A percentile compares a stretch with the other conserved stretches of the same genome.
Conservation (phyloP, 139 green algal species). For the Gonium pectorale region DNA sequence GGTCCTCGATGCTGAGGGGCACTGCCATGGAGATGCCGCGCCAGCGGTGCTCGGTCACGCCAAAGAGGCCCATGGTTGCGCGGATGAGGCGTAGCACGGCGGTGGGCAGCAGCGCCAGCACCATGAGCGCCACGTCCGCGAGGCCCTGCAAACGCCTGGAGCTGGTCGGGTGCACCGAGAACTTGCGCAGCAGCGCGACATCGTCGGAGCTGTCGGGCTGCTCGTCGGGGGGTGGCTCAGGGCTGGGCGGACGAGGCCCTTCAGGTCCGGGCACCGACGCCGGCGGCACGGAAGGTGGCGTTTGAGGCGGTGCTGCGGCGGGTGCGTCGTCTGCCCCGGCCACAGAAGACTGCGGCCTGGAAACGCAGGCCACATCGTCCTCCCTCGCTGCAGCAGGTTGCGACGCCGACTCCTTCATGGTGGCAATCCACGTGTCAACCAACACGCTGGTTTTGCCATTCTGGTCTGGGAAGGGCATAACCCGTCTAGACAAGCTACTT, state of each 20-base stretch:
- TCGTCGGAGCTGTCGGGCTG: neutral
- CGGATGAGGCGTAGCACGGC: conserved; percentile 22
- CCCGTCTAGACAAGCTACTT: neutral
- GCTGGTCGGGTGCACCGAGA: conserved; percentile 8
- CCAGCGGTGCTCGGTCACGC: conserved; percentile 53
- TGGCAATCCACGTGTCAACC: conserved; percentile 11
- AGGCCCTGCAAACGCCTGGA: conserved; percentile 12
- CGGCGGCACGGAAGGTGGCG: neutral
- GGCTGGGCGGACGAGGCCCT: neutral
- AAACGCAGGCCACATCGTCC: no score
- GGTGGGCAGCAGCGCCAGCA: conserved; percentile 2
- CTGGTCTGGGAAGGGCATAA: conserved; percentile 11
- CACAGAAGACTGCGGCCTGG: no score
- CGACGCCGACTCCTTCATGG: neutral
- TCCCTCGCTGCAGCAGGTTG: neutral
- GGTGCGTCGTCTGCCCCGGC: no score
- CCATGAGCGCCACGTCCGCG: conserved; percentile 5
- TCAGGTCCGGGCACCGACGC: neutral
- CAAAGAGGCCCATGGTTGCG: conserved; percentile 28
- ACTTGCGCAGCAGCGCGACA: conserved; percentile 31
- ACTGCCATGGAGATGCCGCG: conserved; percentile 44
- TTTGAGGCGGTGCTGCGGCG: no score
- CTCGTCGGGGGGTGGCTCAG: neutral
- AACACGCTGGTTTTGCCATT: conserved; percentile 2
- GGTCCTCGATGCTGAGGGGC: conserved; percentile 33